Evolutionary conservation across 495 filamentous ascomycete species (phyloP), one percentile per base, ranked within the genome.

Genomic region (Penicillium mononematosum): DNA sequence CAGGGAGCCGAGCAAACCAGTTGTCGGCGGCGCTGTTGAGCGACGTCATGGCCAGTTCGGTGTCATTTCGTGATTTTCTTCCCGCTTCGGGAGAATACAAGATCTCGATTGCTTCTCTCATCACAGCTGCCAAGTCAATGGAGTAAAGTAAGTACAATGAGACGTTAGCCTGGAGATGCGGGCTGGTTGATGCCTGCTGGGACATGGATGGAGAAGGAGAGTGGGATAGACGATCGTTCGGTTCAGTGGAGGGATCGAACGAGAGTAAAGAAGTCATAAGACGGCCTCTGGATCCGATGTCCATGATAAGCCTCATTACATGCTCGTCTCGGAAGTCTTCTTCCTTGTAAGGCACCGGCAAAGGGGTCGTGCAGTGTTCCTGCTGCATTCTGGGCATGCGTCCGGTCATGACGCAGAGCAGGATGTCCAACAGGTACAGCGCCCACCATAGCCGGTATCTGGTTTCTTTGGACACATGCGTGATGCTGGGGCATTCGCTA

Each of bases 381-480:
- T 80, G 75, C 12, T 69, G 72, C 36, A 83, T 78, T 53, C 71
- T 78, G 24, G 75, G 76, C 4, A 81, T 79, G 17, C 84, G 78
- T 4, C 84, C 84, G n/a, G 81, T 85, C 65, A 85, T 81, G 22
- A 76, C 73, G 57, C 74, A 74, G 17, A 87, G 73, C n/a, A 72
- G 58, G 34, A 77, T 74, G 53, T 86, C 84, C 11, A 85, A 64
- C 4, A 72, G 71, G 52, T 82, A 82, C 5, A 87, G 48, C 5
- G 81, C 75, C 78, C 82, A 72, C 70, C 70, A 72, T 7, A 69
- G 61, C 20, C 65, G 53, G 52, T 68, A 68, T 19, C 68, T 62
- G 25, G 55, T 67, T 44, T 72, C 70, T 57, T 79, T 82, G 20
- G 83, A 76, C 10, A 68, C 59, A 34, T 78, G 72, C 9, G 59